Evolutionary conservation across 2,329 filamentous ascomycete species (phyloP).

Genomic region (Trichoderma arundinaceum): DNA sequence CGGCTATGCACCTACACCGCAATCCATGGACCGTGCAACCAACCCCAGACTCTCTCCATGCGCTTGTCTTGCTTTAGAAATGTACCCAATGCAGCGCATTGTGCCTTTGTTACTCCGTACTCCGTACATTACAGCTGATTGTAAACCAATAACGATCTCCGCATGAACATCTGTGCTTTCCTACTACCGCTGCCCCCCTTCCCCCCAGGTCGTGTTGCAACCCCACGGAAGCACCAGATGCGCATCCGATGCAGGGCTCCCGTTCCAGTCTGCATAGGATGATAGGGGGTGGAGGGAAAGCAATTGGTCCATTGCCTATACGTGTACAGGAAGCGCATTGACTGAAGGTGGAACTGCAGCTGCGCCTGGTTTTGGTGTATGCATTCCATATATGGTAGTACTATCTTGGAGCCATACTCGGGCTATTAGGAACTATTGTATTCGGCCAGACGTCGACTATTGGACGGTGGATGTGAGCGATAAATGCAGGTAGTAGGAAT

Average conservation of each 20-base stretch:
- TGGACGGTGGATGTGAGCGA: background rate
- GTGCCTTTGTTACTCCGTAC: background rate
- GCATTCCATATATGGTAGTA: background rate
- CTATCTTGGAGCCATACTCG: background rate
- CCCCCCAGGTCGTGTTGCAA: background rate
- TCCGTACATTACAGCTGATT: background rate
- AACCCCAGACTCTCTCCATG: constrained; percentile 17
- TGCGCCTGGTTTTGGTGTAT: background rate
- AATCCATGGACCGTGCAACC: background rate
- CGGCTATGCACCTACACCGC: background rate
- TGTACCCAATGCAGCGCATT: background rate
- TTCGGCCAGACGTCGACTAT: background rate
- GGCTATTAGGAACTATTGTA: background rate
- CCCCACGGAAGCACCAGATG: constrained; percentile 24
- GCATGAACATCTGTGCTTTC: constrained; percentile 1
- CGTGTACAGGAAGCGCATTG: background rate
- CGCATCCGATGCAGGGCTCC: constrained; percentile 28
- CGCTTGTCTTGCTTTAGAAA: background rate
- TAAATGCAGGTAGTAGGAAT: constrained; percentile 8
- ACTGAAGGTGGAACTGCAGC: background rate
- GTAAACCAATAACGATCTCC: constrained; percentile 3
- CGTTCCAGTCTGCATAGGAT: constrained; percentile 3
- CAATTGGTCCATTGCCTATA: background rate
- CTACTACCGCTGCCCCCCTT: background rate
- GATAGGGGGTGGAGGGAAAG: background rate